These are phyloP conservation scores for Paecilomyces niveus DNA, from an alignment of 2,329 filamentous ascomycete genomes.

Conservation along the genomic window DNA sequence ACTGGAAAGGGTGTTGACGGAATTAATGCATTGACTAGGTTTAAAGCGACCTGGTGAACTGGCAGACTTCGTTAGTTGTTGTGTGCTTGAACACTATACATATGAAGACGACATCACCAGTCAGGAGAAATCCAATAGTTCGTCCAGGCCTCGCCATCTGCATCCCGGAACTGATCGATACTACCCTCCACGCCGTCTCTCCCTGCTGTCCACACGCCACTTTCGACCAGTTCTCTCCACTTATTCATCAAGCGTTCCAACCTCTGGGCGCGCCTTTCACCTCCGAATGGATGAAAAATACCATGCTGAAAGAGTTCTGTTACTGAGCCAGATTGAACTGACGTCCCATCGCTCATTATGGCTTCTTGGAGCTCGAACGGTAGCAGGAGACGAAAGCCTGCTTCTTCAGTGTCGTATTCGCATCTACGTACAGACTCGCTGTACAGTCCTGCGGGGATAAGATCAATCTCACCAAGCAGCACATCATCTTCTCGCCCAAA, in stretches of 20 bases:
- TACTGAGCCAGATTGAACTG: conserved; percentile 2
- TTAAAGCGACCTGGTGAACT: too few relatives aligned
- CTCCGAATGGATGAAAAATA: conserved; percentile 6
- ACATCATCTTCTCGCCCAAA: background rate
- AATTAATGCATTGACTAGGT: too few relatives aligned
- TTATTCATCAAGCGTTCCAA: conserved; percentile 11
- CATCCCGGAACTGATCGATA: conserved; percentile 11
- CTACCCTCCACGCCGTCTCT: conserved; percentile 11
- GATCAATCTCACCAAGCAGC: background rate
- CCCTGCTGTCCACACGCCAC: conserved; percentile 12
- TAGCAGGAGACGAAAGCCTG: conserved; percentile 1
- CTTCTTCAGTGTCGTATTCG: conserved; percentile 1
- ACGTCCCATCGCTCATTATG: background rate
- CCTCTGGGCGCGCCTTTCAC: conserved; percentile 7
- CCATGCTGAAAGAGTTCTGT: conserved; percentile 4
- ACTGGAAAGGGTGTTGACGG: too few relatives aligned
- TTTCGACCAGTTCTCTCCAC: conserved; percentile 10
- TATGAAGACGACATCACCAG: background rate
- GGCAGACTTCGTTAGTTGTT: too few relatives aligned
- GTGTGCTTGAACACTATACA: background rate
- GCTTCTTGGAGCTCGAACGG: background rate
- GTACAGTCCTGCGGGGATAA: conserved; percentile 1
- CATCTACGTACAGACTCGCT: background rate
- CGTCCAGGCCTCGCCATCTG: conserved; percentile 3
- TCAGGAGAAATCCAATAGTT: conserved; percentile 9